Conservation (phyloP, 306 rosid genomes). For the Astragalus membranaceus region DNA sequence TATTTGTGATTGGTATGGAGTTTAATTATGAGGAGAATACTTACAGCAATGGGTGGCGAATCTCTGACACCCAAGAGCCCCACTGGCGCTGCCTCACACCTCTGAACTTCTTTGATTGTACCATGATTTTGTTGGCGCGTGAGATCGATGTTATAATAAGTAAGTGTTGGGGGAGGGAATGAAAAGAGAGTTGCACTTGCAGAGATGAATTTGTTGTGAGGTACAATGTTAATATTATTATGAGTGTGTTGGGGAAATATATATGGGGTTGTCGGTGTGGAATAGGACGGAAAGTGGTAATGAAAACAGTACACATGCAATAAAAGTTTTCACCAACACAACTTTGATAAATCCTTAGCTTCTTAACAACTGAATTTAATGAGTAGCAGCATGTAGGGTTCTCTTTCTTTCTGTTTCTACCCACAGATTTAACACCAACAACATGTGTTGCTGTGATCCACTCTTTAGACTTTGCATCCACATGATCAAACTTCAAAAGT, state of each 20-base stretch:
- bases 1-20: neutral
- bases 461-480: neutral
- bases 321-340: conserved; percentile 83
- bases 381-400: conserved; percentile 19
- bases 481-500: neutral
- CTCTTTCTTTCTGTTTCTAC: neutral
- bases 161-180: neutral
- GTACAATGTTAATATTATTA: too few species aligned
- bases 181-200: neutral
- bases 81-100: conserved; percentile 99
- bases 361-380: conserved; percentile 56
- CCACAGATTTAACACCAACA: neutral
- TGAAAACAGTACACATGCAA: conserved; percentile 36
- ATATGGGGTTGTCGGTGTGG: conserved; percentile 64
- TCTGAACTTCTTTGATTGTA: conserved; percentile 84
- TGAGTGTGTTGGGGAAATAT: neutral
- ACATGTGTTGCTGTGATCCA: neutral
- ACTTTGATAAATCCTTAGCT: conserved; percentile 36
- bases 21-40: neutral
- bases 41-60: conserved; percentile 95
- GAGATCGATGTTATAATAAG: neutral
- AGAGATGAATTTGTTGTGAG: neutral
- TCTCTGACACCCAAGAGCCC: conserved; percentile 99
- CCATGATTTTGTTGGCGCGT: conserved; percentile 38
- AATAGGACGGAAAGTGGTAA: conserved; percentile 43